Evolutionary conservation across 2,329 filamentous ascomycete genomes (phyloP).

Genomic region (Penicillium nordicum): DNA sequence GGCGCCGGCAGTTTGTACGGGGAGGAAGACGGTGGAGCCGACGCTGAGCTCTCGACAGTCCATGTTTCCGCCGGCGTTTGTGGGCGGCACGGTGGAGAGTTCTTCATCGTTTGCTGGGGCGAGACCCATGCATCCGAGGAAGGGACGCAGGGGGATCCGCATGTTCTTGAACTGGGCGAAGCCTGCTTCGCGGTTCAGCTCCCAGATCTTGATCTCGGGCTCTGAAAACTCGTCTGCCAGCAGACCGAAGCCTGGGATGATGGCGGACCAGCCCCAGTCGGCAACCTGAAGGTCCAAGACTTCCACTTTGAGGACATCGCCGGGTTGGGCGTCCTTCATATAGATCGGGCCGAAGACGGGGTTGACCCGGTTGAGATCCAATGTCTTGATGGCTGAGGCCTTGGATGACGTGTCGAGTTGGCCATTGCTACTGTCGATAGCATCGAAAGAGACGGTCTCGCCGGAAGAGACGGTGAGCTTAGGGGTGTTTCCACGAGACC

Average conservation of each 20-base stretch:
- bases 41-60: slow-evolving; percentile 51
- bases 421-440: slow-evolving; percentile 51
- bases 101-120: slow-evolving; percentile 47
- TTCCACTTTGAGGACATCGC: slow-evolving; percentile 53
- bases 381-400: slow-evolving; percentile 38
- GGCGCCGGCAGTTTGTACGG: slow-evolving; percentile 49
- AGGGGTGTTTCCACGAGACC: slow-evolving; percentile 48
- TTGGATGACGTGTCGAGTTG: slow-evolving; percentile 47
- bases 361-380: slow-evolving; percentile 45
- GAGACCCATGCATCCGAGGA: slow-evolving; percentile 53
- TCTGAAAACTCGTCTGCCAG: slow-evolving; percentile 49
- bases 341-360: slow-evolving; percentile 53
- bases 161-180: slow-evolving; percentile 49
- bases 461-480: slow-evolving; percentile 50
- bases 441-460: slow-evolving; percentile 48
- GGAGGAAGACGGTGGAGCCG: slow-evolving; percentile 49
- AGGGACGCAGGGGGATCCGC: slow-evolving; percentile 50
- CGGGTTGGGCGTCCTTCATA: slow-evolving; percentile 49
- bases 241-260: slow-evolving; percentile 52
- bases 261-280: slow-evolving; percentile 53
- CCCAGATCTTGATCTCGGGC: slow-evolving; percentile 49
- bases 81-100: slow-evolving; percentile 51
- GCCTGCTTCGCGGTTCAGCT: slow-evolving; percentile 39
- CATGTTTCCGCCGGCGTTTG: slow-evolving; percentile 54
- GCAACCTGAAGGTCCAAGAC: slow-evolving; percentile 47